phyloP scores from a whole-genome alignment of 768 basidiomycete genomes.

The Kwoniella sp. region DNA sequence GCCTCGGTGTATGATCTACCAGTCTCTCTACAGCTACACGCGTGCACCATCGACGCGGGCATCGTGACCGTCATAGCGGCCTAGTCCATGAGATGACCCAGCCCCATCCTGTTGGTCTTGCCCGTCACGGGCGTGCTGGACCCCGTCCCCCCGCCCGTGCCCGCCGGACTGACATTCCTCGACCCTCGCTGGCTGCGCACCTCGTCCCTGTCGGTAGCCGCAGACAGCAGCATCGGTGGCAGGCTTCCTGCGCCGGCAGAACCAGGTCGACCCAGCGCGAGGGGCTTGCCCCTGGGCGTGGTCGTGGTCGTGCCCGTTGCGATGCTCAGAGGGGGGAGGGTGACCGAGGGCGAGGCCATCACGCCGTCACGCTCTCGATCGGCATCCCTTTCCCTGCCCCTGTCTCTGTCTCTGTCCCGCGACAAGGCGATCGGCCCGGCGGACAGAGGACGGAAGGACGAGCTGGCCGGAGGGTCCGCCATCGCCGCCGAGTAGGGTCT shows the following conservation, averaged over 20 bases:
- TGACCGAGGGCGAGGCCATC: background rate
- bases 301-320: background rate
- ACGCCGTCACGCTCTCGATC: background rate
- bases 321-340: constrained; percentile 3
- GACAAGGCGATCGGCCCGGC: background rate
- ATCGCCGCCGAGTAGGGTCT: background rate
- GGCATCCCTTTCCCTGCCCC: background rate
- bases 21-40: no score
- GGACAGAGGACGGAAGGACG: background rate
- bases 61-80: no score
- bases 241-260: constrained; percentile 1
- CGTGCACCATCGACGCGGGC: no score
- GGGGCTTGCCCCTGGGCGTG: background rate
- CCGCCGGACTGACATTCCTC: constrained; percentile 1
- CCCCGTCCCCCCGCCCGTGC: background rate
- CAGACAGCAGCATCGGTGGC: constrained; percentile 2
- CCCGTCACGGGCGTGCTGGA: background rate
- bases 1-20: no score
- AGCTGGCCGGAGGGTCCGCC: background rate
- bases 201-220: constrained; percentile 5
- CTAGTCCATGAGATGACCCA: background rate
- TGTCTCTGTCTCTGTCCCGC: no score
- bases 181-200: background rate
- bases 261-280: background rate
- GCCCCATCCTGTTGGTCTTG: background rate